Conservation (phyloP, 1,139 yeast genomes). For the Taphrina wiesneri region DNA sequence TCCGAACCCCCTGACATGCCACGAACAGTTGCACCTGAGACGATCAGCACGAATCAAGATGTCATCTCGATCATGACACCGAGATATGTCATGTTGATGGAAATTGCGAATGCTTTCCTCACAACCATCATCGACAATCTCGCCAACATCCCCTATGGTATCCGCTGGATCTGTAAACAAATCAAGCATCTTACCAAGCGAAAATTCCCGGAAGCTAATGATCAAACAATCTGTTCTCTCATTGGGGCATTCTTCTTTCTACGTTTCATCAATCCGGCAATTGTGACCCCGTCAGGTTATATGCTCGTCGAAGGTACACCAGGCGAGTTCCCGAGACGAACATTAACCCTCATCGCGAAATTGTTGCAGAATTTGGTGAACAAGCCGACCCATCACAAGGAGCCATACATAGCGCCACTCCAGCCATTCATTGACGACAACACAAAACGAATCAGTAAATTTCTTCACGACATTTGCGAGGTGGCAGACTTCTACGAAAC, state of each 20-base stretch:
- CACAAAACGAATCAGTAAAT: constrained; percentile 45
- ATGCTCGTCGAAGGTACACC: constrained; percentile 49
- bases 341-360: constrained; percentile 79
- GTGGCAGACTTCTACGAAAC: constrained; percentile 51
- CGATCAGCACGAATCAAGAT: constrained; percentile 44
- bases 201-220: constrained; percentile 64
- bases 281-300: constrained; percentile 82
- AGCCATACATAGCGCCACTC: constrained; percentile 47
- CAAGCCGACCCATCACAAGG: constrained; percentile 49
- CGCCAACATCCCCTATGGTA: constrained; percentile 65
- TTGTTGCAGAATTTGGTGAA: constrained; percentile 86
- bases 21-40: constrained; percentile 44
- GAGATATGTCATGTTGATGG: constrained; percentile 52
- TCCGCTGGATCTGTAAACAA: constrained; percentile 71
- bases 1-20: constrained; percentile 30
- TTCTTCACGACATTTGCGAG: constrained; percentile 48
- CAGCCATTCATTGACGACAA: constrained; percentile 45
- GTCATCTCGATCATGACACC: constrained; percentile 45
- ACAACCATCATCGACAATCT: constrained; percentile 62
- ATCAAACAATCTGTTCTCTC: constrained; percentile 55
- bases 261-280: constrained; percentile 85
- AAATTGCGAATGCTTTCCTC: constrained; percentile 60
- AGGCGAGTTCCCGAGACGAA: constrained; percentile 59
- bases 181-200: constrained; percentile 64
- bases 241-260: constrained; percentile 84